Evolutionary conservation across 2,329 filamentous ascomycete species (phyloP).

Genomic region (Ambrosiella beaveri): DNA sequence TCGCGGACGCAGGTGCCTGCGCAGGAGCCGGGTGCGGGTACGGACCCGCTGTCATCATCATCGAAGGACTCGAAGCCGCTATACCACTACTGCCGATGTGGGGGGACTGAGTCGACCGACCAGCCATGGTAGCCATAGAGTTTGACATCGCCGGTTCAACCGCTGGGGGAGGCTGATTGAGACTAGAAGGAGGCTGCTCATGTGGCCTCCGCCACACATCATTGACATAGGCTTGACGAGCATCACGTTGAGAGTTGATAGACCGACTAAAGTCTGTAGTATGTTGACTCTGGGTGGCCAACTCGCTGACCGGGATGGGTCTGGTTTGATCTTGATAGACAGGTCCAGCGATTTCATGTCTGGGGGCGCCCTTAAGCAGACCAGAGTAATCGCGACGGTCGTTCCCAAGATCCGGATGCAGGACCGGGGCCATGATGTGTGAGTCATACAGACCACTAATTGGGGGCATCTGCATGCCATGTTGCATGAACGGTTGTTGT

Average conservation of each 20-base stretch:
- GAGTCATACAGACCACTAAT: constrained; percentile 24
- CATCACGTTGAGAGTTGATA: constrained; percentile 61
- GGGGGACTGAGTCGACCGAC: constrained; percentile 40
- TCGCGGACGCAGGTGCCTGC: constrained; percentile 53
- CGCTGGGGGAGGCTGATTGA: constrained; percentile 27
- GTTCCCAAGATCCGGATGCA: constrained; percentile 28
- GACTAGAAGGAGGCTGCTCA: constrained; percentile 45
- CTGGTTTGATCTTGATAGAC: constrained; percentile 78
- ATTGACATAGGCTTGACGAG: constrained; percentile 64
- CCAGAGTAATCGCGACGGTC: constrained; percentile 58
- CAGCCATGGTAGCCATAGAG: constrained; percentile 22
- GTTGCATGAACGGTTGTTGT: constrained; percentile 50
- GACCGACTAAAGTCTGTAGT: constrained; percentile 82
- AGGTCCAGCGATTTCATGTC: constrained; percentile 76
- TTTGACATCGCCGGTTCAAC: constrained; percentile 15
- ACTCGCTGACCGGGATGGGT: constrained; percentile 56
- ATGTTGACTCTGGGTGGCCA: constrained; percentile 72
- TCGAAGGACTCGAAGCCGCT: constrained; percentile 35
- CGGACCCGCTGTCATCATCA: constrained; percentile 46
- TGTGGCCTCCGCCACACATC: constrained; percentile 70
- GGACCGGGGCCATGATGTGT: constrained; percentile 41
- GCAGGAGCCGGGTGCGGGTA: constrained; percentile 58
- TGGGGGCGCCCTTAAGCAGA: constrained; percentile 58
- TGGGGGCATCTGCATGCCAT: constrained; percentile 50
- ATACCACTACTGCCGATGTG: constrained; percentile 35